Conservation (phyloP, 1,139 yeast genomes). For the Meyerozyma carpophila region DNA sequence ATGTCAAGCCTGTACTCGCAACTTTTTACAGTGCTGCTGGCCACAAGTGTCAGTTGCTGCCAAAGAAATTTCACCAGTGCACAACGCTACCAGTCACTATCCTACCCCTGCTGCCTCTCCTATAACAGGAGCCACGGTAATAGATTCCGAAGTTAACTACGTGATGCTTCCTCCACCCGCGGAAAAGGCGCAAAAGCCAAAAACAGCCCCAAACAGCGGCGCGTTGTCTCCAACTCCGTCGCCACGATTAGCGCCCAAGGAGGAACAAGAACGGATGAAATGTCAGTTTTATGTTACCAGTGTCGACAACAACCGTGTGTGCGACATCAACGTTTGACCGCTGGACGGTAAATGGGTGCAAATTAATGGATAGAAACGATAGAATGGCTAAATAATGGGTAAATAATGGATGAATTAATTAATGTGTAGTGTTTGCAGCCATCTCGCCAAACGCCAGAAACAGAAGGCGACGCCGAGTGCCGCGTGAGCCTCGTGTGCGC, state of each 20-base stretch:
- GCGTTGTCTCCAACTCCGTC: not conserved
- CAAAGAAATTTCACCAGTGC: not conserved
- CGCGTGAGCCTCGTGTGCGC: not conserved
- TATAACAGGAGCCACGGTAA: not conserved
- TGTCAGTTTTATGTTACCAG: not conserved
- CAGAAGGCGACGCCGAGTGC: not conserved
- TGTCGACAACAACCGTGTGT: not conserved
- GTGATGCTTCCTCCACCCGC: not conserved
- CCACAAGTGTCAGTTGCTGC: constrained; percentile 7
- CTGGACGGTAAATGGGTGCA: not conserved
- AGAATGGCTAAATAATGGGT: too few relatives aligned
- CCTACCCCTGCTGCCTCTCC: not conserved
- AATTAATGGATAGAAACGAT: too few relatives aligned
- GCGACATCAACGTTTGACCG: not conserved
- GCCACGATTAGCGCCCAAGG: not conserved
- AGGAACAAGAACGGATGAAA: not conserved
- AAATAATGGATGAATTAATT: too few relatives aligned
- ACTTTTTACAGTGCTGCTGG: constrained; percentile 40
- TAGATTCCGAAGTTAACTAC: not conserved
- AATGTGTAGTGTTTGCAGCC: not conserved
- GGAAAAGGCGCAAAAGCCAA: not conserved
- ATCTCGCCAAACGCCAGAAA: not conserved
- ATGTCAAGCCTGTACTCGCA: constrained; percentile 44
- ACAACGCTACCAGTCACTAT: not conserved
- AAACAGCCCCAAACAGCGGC: not conserved